Evolutionary conservation across 164 flowering plant species (phyloP), one percentile per base, ranked within the genome.

Genomic region (Warburgia ugandensis): DNA sequence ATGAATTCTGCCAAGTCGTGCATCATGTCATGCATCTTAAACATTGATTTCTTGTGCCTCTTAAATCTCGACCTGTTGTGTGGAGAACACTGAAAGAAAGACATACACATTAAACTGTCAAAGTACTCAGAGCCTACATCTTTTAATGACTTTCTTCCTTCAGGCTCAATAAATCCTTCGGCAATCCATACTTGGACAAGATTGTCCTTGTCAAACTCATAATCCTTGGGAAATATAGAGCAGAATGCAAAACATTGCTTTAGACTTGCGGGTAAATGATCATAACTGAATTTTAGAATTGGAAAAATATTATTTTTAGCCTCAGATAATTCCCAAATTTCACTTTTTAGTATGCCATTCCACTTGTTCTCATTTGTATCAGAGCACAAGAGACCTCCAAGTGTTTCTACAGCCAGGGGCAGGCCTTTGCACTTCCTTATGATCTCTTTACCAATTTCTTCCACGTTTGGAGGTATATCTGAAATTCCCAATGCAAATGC

Each of bases 121-220:
- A 52, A 60, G 47, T 46, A 58, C 0, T 37, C 39, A 14, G 17
- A 2, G 2, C 58, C 58, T 21, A 60, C 38, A 17, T 52, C 53
- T 25, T 60, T 58, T 14, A 46, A 30, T 11, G 14, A 19, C 26
- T 37, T 46, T 4, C 12, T 42, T 10, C 52, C 47, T 6, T 52
- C 39, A 21, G 52, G 26, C n/a, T n/a, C 28, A 29, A 60, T 35
- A 31, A 52, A 45, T 2, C 58, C 64, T 46, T 60, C 47, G 7
- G 52, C 57, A 52, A 56, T 60, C 69, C 69, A 66, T 14, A 56
- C 16, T 33, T 45, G 45, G n/a, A 66, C 45, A 13, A 66, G 12
- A 8, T 14, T 6, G 6, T 47, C 57, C 41, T 56, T 66, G 1
- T 21, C 12, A 16, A 60, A 31, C 0, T 11, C 20, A 21, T 40